Evolutionary conservation across 2,329 filamentous ascomycete genomes (phyloP).

Genomic region (Didymella exigua): DNA sequence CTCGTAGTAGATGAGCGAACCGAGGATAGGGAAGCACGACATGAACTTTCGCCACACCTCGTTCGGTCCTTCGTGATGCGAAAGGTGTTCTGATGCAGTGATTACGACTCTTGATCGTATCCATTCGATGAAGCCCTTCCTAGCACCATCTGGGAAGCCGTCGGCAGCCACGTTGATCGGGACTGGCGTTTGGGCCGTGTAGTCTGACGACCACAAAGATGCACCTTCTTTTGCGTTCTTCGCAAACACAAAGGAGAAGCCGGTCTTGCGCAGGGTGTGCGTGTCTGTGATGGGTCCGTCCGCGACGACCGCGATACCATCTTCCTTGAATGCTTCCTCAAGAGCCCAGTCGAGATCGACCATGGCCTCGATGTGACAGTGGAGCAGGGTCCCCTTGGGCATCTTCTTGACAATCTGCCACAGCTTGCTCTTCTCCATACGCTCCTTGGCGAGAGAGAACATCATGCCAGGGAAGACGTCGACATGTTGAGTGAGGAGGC

Average conservation of each 20-base stretch:
- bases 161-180: constrained; percentile 68
- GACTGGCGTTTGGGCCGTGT: constrained; percentile 64
- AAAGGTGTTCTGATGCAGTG: constrained; percentile 71
- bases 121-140: constrained; percentile 76
- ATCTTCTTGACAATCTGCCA: constrained; percentile 85
- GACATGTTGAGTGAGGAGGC: constrained; percentile 66
- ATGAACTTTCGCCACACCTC: constrained; percentile 84
- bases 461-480: constrained; percentile 88
- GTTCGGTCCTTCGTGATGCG: constrained; percentile 82
- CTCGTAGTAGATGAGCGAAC: constrained; percentile 83
- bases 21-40: constrained; percentile 74
- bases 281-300: constrained; percentile 62
- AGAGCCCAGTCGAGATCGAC: constrained; percentile 84
- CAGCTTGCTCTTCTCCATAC: constrained; percentile 81
- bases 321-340: constrained; percentile 70
- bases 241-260: constrained; percentile 63
- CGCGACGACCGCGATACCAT: constrained; percentile 74
- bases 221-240: constrained; percentile 48
- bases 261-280: constrained; percentile 59
- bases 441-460: constrained; percentile 84
- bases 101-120: constrained; percentile 75
- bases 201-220: constrained; percentile 70
- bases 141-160: constrained; percentile 74
- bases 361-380: constrained; percentile 91
- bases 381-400: constrained; percentile 86